Evolutionary conservation across 805 yeast genomes (phyloP).

Genomic region (Maudiozyma bulderi): DNA sequence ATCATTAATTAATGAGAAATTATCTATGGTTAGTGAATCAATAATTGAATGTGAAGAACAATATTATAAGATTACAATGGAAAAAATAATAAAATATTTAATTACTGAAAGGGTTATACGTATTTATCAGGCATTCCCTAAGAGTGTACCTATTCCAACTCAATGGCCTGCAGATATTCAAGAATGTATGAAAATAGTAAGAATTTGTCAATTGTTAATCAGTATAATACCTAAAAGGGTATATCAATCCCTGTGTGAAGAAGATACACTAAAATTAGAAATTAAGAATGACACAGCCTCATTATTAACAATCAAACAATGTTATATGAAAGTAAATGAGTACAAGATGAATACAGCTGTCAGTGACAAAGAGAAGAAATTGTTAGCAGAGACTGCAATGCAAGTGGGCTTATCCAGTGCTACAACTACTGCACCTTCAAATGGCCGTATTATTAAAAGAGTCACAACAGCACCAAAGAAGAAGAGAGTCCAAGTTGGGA

Average conservation of each 20-base stretch:
- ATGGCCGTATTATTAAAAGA: neutral
- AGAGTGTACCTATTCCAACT: slow-evolving; percentile 26
- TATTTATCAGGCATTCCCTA: slow-evolving; percentile 33
- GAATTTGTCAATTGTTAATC: slow-evolving; percentile 35
- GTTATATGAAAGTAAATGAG: slow-evolving; percentile 25
- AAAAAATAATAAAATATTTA: slow-evolving; percentile 33
- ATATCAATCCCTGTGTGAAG: slow-evolving; percentile 13
- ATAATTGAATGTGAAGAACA: slow-evolving; percentile 36
- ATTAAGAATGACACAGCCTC: neutral
- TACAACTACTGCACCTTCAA: slow-evolving; percentile 7
- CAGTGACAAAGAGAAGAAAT: slow-evolving; percentile 19
- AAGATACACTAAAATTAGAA: slow-evolving; percentile 7
- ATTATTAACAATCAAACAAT: slow-evolving; percentile 21
- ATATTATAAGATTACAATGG: slow-evolving; percentile 37
- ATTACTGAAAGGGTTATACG: slow-evolving; percentile 28
- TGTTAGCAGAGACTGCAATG: slow-evolving; percentile 26
- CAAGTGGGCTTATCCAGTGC: slow-evolving; percentile 19
- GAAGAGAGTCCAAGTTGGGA: slow-evolving; percentile 42
- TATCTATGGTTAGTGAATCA: slow-evolving; percentile 32
- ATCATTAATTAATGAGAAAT: slow-evolving; percentile 13
- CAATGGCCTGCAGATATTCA: slow-evolving; percentile 28
- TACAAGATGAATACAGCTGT: slow-evolving; percentile 15
- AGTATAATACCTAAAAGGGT: slow-evolving; percentile 41
- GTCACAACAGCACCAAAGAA: slow-evolving; percentile 5
- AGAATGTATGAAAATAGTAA: slow-evolving; percentile 27